Evolutionary conservation across 768 basidiomycete genomes (phyloP).

Genomic region (Amanita thiersii): DNA sequence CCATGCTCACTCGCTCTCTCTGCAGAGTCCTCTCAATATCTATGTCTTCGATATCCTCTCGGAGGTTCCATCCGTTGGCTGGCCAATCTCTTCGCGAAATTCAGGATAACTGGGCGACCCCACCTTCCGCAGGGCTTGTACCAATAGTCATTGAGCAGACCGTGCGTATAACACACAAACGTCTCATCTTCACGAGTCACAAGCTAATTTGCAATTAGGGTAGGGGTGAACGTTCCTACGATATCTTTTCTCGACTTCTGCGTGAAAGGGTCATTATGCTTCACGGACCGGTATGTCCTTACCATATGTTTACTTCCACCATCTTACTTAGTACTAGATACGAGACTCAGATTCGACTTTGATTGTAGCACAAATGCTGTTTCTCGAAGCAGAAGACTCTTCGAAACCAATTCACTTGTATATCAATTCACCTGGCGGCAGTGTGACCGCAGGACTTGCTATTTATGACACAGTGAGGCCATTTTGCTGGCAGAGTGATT

Average conservation of each 20-base stretch:
- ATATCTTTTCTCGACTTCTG: slow-evolving; percentile 91
- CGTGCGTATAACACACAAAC: slow-evolving; percentile 26
- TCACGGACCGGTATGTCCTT: slow-evolving; percentile 69
- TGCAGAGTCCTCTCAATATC: background rate
- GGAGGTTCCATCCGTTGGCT: slow-evolving; percentile 49
- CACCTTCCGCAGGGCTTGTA: slow-evolving; percentile 59
- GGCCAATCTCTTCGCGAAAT: slow-evolving; percentile 27
- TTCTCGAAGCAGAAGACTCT: slow-evolving; percentile 93
- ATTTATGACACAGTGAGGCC: slow-evolving; percentile 90
- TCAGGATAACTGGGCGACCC: slow-evolving; percentile 24
- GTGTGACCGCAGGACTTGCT: slow-evolving; percentile 91
- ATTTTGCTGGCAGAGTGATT: too few relatives aligned
- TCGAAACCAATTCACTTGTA: slow-evolving; percentile 93
- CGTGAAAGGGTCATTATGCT: slow-evolving; percentile 95
- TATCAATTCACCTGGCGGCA: slow-evolving; percentile 95
- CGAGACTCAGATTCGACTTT: slow-evolving; percentile 84
- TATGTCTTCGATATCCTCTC: slow-evolving; percentile 14
- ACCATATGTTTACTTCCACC: background rate
- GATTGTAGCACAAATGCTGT: slow-evolving; percentile 86
- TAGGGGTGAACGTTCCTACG: slow-evolving; percentile 85
- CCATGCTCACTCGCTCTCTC: slow-evolving; percentile 7
- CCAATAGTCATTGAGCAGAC: slow-evolving; percentile 94
- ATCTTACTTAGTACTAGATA: slow-evolving; percentile 44
- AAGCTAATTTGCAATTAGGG: slow-evolving; percentile 34
- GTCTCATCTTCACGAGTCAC: background rate